Evolutionary conservation across 2,329 filamentous ascomycete genomes (phyloP), one percentile per base, ranked within the genome.

Genomic region (Pseudogymnoascus sp.): DNA sequence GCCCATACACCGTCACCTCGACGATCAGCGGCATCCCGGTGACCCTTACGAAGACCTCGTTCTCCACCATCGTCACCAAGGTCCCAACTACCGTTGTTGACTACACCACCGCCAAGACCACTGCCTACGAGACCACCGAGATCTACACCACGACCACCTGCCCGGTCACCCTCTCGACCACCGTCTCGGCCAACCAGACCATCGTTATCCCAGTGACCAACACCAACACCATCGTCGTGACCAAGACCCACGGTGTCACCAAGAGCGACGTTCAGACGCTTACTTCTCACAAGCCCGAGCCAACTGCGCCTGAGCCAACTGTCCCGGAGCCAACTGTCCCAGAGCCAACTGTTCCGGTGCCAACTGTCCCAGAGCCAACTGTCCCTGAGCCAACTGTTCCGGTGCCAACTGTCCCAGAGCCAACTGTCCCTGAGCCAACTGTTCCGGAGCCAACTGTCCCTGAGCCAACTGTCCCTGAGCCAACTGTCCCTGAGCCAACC

Each of bases 181-280:
- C 78, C n/a, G 72, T 78, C 41, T 74, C 75, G 1, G 68, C 71
- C 62, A 76, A 76, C 23, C 72, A 68, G 55, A 80, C 77, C 8
- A 68, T 77, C 49, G 74, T 78, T 2, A 68, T 79, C 31, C 76
- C 77, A 0, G 72, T 76, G 23, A 81, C 77, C 61, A 74, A 78
- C 14, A 69, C 74, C n/a, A 76, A 78, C 58, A 74, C 76, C 41
- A 67, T 72, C 10, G 74, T 78, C 66, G 63, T 80, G 33, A 78
- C 80, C 63, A 74, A 75, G 63, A 76, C 64, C 6, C 60, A 62
- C 6, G 66, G 67, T 16, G 31, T 52, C 41, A 61, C 59, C 26
- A 16, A 16, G 26, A 60, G 21, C 35, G 31, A 60, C 43, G 10
- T 33, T 14, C 45, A 16, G 38, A 69, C 67, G 1, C 33, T 71